phyloP scores from a whole-genome alignment of 2,329 filamentous ascomycete genomes.

The Fusarium sp. region DNA sequence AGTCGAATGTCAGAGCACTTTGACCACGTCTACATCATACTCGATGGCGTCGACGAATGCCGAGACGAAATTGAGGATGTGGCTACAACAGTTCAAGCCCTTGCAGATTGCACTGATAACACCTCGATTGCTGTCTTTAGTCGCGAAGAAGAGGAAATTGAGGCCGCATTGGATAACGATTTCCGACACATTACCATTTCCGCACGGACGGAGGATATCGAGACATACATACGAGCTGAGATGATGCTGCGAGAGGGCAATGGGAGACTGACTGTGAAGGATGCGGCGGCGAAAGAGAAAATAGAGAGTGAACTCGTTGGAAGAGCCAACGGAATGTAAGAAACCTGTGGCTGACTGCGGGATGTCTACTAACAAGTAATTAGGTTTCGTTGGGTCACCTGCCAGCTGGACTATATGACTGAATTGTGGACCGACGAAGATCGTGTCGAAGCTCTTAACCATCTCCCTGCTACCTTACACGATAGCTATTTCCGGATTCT shows the following conservation, averaged over 20 bases:
- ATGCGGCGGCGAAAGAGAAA: neutral
- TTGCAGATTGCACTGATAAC: neutral
- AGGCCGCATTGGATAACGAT: rapidly evolving
- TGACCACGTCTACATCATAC: neutral
- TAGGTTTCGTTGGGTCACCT: constrained; percentile 37
- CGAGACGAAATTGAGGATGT: neutral
- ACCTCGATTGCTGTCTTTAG: constrained; percentile 10
- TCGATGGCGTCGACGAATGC: constrained; percentile 11
- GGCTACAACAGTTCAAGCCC: neutral
- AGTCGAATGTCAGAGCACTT: neutral
- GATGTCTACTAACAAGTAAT: too few relatives aligned
- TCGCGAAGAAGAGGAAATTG: constrained; percentile 12
- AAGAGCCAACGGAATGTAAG: constrained; percentile 24
- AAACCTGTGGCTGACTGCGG: too few relatives aligned
- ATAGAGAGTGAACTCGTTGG: neutral
- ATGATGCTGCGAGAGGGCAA: neutral
- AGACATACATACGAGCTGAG: constrained; percentile 11
- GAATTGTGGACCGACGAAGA: constrained; percentile 11
- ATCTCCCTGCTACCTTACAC: neutral
- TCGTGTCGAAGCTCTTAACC: neutral
- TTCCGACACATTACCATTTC: constrained; percentile 7
- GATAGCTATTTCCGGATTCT: constrained; percentile 19
- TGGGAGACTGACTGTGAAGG: neutral
- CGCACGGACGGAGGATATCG: constrained; percentile 9
- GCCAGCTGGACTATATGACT: constrained; percentile 28